Conservation (phyloP, 345 rosid species). For the Populus deltoides region DNA sequence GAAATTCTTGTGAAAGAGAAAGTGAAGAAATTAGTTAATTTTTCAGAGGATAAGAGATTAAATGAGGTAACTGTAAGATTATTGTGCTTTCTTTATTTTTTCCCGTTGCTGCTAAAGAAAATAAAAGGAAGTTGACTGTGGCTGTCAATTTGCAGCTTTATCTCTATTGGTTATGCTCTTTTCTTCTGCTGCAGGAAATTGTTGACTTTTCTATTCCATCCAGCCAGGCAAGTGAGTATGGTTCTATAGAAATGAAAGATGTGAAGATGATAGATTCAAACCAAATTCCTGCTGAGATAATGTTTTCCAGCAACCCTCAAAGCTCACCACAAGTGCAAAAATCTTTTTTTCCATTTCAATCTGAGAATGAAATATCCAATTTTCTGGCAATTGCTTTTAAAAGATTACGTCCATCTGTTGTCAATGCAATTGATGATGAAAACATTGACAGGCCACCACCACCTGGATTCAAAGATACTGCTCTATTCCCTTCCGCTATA, state of each 20-base stretch:
- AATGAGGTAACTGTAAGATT: constrained; percentile 35
- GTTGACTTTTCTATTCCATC: constrained; percentile 26
- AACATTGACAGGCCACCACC: constrained; percentile 57
- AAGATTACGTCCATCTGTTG: constrained; percentile 29
- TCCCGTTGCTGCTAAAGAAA: background rate
- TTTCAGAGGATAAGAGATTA: constrained; percentile 28
- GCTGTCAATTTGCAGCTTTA: background rate
- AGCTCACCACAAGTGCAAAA: constrained; percentile 27
- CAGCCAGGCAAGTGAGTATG: constrained; percentile 14
- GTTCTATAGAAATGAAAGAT: constrained; percentile 19
- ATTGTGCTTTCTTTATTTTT: background rate
- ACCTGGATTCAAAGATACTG: constrained; percentile 59
- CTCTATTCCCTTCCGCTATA: constrained; percentile 30
- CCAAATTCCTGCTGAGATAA: constrained; percentile 17
- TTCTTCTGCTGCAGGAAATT: constrained; percentile 41
- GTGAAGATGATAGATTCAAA: constrained; percentile 26
- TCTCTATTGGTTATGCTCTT: background rate
- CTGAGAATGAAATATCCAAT: constrained; percentile 37
- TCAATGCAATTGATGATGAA: constrained; percentile 33
- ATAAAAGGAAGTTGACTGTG: background rate
- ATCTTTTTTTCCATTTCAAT: constrained; percentile 20
- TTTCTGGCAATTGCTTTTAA: constrained; percentile 44
- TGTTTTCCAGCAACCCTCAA: constrained; percentile 25
- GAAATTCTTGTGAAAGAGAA: constrained; percentile 52
- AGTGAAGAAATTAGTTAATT: constrained; percentile 31